Percentiles rank a stretch among this genome's conserved stretches.
phyloP scores from a whole-genome alignment of 2,329 filamentous ascomycete genomes.

The Sporothrix globosa region DNA sequence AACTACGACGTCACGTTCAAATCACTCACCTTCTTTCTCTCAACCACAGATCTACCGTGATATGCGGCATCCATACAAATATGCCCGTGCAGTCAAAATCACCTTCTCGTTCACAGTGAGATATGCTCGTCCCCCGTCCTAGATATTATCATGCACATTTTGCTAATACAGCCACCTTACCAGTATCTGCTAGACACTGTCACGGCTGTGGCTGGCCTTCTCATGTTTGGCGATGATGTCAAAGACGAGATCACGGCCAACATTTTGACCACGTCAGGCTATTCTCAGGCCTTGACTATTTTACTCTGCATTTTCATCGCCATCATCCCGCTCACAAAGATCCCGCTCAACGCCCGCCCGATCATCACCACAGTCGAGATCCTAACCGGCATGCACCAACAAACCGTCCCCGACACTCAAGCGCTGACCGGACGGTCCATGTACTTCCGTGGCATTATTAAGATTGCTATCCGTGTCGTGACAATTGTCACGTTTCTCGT shows the following conservation, averaged over 20 bases:
- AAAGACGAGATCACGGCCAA: slow-evolving; percentile 89
- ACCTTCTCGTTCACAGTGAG: slow-evolving; percentile 43
- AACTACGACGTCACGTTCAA: not conserved
- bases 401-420: slow-evolving; percentile 50
- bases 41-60: slow-evolving; percentile 59
- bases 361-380: slow-evolving; percentile 86
- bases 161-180: not conserved
- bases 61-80: slow-evolving; percentile 78
- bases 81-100: slow-evolving; percentile 51
- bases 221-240: slow-evolving; percentile 95
- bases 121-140: slow-evolving; percentile 25
- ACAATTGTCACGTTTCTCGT: slow-evolving; percentile 72
- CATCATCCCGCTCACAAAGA: slow-evolving; percentile 92
- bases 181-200: slow-evolving; percentile 77
- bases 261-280: slow-evolving; percentile 73
- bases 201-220: slow-evolving; percentile 79
- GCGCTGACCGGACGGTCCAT: slow-evolving; percentile 58
- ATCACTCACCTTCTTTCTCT: not conserved
- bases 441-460: slow-evolving; percentile 61
- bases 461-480: slow-evolving; percentile 64
- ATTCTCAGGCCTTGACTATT: slow-evolving; percentile 72
- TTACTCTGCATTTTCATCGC: slow-evolving; percentile 84
- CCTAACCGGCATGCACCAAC: slow-evolving; percentile 69
- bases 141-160: not conserved
- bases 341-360: slow-evolving; percentile 86